Evolutionary conservation across 495 filamentous ascomycete genomes (phyloP), one percentile per base, ranked within the genome.

Genomic region (Cudoniella acicularis): DNA sequence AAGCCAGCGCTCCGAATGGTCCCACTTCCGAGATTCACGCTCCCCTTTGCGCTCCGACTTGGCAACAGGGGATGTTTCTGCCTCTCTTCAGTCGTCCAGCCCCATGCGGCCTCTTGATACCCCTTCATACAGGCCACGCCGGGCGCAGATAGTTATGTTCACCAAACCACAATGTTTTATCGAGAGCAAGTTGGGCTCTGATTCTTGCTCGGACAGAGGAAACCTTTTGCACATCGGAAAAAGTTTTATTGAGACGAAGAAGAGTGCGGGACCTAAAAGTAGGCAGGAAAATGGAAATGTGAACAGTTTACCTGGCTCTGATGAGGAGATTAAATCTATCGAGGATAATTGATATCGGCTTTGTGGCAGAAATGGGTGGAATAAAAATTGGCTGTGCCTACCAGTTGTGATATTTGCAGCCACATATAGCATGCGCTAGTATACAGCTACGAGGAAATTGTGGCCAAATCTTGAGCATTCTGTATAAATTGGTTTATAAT

Each of bases 341-440:
- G 52, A 56, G 45, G 51, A 64, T 64, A 46, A 52, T n/a, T 60
- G 27, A 49, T 26, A 11, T 46, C n/a, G n/a, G n/a, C n/a, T n/a
- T n/a, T n/a, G n/a, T n/a, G n/a, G n/a, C n/a, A n/a, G n/a, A n/a
- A n/a, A n/a, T n/a, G n/a, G n/a, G n/a, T n/a, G n/a, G n/a, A n/a
- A n/a, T n/a, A n/a, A n/a, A n/a, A n/a, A n/a, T 52, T 54, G 55
- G 22, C 49, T 57, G 3, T 26, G n/a, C n/a, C n/a, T n/a, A n/a
- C n/a, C n/a, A n/a, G n/a, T n/a, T n/a, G n/a, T n/a, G n/a, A n/a
- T n/a, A n/a, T n/a, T n/a, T n/a, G n/a, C n/a, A n/a, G n/a, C n/a
- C n/a, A n/a, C n/a, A n/a, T n/a, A n/a, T n/a, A n/a, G n/a, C n/a
- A n/a, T n/a, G n/a, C n/a, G n/a, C n/a, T n/a, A n/a, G n/a, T n/a